A percentile compares a stretch with the other conserved stretches of the same genome.
Conservation (phyloP, 2,329 filamentous ascomycete genomes). For the Fusarium tuaranense region DNA sequence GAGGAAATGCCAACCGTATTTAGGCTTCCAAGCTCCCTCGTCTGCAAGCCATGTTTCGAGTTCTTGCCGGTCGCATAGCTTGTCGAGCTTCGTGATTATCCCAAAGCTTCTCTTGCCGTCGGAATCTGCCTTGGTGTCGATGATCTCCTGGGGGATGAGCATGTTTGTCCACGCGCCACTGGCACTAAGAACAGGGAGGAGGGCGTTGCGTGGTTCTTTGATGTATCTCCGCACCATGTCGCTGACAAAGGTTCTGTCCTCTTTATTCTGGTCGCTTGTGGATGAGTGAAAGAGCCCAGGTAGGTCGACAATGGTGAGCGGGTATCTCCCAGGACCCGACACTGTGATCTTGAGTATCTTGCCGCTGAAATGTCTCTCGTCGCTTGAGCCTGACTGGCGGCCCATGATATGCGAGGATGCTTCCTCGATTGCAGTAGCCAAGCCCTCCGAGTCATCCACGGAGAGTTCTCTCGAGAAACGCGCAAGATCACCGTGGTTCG, state of each 20-base stretch:
- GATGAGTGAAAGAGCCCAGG: slow-evolving; percentile 57
- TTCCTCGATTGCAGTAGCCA: slow-evolving; percentile 50
- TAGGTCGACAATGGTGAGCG: slow-evolving; percentile 61
- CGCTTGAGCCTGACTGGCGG: not conserved
- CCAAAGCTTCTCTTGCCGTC: not conserved
- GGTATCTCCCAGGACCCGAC: slow-evolving; percentile 37
- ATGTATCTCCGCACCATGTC: slow-evolving; percentile 56
- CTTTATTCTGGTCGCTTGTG: slow-evolving; percentile 49
- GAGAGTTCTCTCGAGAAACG: slow-evolving; percentile 10
- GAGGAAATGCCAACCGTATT: not conserved
- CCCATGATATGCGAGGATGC: slow-evolving; percentile 61
- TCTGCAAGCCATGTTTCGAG: not conserved
- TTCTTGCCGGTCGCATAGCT: not conserved
- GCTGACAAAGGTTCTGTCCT: slow-evolving; percentile 49
- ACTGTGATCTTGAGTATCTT: slow-evolving; percentile 45
- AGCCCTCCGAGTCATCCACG: slow-evolving; percentile 33
- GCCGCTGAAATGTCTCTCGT: slow-evolving; percentile 12
- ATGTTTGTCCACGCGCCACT: slow-evolving; percentile 16
- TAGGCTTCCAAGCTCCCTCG: not conserved
- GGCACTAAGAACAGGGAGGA: slow-evolving; percentile 58
- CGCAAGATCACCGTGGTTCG: slow-evolving; percentile 22
- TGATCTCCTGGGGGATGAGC: not conserved
- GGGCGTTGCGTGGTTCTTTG: slow-evolving; percentile 54
- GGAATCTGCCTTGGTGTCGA: not conserved
- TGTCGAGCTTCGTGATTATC: not conserved